Base-by-base conservation (phyloP, 2,329 filamentous ascomycete genomes). In the Penicillium brevicompactum region DNA sequence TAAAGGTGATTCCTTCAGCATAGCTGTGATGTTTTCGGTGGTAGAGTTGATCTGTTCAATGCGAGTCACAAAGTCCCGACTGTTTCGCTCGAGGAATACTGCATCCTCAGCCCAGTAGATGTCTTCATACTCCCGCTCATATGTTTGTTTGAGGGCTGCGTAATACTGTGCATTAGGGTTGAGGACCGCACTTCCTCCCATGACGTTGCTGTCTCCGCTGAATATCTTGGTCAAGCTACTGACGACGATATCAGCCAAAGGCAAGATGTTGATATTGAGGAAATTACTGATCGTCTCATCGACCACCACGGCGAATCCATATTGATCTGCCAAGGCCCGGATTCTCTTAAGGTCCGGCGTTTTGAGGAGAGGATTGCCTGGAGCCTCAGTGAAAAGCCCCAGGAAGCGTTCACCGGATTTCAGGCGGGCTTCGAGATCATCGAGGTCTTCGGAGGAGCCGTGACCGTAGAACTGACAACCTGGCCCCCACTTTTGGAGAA, bases 281-380 rank as follows among this genome's bases (percentile, higher is more conserved):
- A 97, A 96, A 53, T 94, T 99, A 64, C 93, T 93, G 57, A 99
- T 91, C 0, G 94, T 97, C 75, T 99, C 94, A 74, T 99, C 94
- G 2, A 99, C 84, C 2, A 97, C 90, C 11, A 97, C 87, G 21
- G 87, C 89, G 71, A 99, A 97, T 68, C 90, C 88, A 74, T 92
- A 96, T 60, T 84, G 81, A 69, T 96, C 87, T 1, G 93, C 92
- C 24, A 99, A 78, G 14, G 75, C 72, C 37, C 90, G 87, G 56
- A 99, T 93, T n/a, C 92, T 87, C 57, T 79, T 77, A 18, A 99
- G 83, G 73, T 99, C 87, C 0, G 93, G 93, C 22, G 91, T 91
- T 50, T 86, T 88, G 38, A 99, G 80, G 13, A 97, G 82, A 4
- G 94, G 94, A 69, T 99, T 99, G 32, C 91, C 88, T 0, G 94